Evolutionary conservation across 2,329 filamentous ascomycete species (phyloP).

Genomic region (Talaromyces rugulosus): DNA sequence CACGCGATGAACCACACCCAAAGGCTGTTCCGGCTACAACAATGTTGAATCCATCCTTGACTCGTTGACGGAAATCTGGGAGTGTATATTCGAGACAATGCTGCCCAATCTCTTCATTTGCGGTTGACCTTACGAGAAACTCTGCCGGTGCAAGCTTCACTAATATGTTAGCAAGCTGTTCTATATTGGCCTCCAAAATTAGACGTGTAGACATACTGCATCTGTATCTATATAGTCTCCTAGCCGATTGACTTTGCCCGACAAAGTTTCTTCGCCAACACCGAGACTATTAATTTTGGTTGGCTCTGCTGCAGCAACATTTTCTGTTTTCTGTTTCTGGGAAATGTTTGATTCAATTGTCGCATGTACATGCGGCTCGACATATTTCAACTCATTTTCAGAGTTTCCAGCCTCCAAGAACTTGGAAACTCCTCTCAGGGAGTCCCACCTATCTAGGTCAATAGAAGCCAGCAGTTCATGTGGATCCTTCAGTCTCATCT

Average conservation of each 20-base stretch:
- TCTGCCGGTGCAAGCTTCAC: slow-evolving; percentile 40
- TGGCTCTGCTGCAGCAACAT: not conserved
- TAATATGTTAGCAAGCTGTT: not conserved
- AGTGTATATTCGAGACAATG: slow-evolving; percentile 41
- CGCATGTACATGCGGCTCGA: slow-evolving; percentile 8
- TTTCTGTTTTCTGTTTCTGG: not conserved
- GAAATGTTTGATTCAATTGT: not conserved
- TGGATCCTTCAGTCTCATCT: slow-evolving; percentile 42
- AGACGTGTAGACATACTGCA: slow-evolving; percentile 23
- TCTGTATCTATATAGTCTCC: slow-evolving; percentile 46
- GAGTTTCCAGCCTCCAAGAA: not conserved
- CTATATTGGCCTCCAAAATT: not conserved
- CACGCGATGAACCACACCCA: slow-evolving; percentile 44
- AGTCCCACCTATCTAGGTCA: slow-evolving; percentile 19
- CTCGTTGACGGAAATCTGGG: slow-evolving; percentile 37
- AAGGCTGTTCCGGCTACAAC: slow-evolving; percentile 46
- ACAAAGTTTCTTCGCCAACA: slow-evolving; percentile 17
- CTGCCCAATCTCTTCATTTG: slow-evolving; percentile 31
- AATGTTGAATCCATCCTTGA: slow-evolving; percentile 34
- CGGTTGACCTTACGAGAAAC: slow-evolving; percentile 26
- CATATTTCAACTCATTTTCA: not conserved
- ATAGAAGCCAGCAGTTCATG: slow-evolving; percentile 25
- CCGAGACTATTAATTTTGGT: not conserved
- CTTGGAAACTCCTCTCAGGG: not conserved
- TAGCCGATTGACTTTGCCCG: slow-evolving; percentile 35